phyloP scores from a whole-genome alignment of 305 asterid species.

The Fraxinus sp. region DNA sequence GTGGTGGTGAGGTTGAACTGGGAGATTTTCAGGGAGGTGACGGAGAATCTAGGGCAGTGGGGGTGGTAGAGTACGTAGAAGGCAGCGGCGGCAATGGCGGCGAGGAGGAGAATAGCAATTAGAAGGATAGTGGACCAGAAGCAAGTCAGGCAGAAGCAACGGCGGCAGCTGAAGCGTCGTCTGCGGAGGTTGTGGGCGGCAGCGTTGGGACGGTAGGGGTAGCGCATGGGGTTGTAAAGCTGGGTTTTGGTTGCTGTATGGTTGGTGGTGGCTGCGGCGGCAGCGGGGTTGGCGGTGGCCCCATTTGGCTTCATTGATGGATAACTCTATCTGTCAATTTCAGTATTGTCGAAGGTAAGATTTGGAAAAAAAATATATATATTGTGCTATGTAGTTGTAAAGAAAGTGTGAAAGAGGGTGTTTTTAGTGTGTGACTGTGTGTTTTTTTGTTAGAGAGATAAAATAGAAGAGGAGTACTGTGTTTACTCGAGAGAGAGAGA shows the following conservation, averaged over 20 bases:
- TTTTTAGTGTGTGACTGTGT: neutral
- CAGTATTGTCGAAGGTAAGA: neutral
- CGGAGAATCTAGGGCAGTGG: slow-evolving; percentile 39
- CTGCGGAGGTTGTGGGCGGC: slow-evolving; percentile 22
- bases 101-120: slow-evolving; percentile 34
- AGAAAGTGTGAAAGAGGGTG: neutral
- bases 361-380: neutral
- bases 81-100: slow-evolving; percentile 43
- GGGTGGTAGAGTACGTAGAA: slow-evolving; percentile 52
- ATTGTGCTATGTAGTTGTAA: neutral
- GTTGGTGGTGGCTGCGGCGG: slow-evolving; percentile 5
- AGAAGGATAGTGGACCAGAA: slow-evolving; percentile 40
- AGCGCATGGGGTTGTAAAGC: slow-evolving; percentile 39
- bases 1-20: slow-evolving; percentile 44
- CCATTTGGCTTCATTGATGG: slow-evolving; percentile 46
- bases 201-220: slow-evolving; percentile 34
- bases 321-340: neutral
- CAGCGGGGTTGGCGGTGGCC: slow-evolving; percentile 24
- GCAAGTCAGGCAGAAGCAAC: slow-evolving; percentile 43
- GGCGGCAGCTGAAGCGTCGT: slow-evolving; percentile 42
- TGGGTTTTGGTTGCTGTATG: slow-evolving; percentile 34
- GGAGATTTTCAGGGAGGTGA: slow-evolving; percentile 41
- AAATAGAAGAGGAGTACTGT: neutral
- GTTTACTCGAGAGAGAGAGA: neutral
- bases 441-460: neutral